phyloP scores from a whole-genome alignment of 176 grass and related monocot genomes.

The Triticum urartu region DNA sequence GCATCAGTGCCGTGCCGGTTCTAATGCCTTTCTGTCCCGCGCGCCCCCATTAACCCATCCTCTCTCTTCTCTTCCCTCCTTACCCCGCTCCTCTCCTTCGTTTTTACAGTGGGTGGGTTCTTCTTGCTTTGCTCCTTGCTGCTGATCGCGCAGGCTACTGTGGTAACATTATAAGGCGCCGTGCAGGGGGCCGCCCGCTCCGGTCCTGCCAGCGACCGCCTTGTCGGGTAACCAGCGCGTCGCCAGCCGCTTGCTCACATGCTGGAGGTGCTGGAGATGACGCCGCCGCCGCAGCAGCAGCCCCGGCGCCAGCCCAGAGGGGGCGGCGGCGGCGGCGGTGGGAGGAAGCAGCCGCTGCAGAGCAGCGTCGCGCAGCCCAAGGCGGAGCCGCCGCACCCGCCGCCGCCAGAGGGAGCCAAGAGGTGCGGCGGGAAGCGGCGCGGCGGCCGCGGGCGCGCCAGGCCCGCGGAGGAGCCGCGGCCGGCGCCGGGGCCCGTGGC shows the following conservation, averaged over 20 bases:
- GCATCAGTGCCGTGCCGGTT: conserved; percentile 35
- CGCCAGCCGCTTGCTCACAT: conserved; percentile 28
- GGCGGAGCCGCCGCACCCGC: conserved; percentile 19
- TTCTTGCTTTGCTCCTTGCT: neutral
- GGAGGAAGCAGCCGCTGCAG: conserved; percentile 82
- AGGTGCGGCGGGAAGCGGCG: conserved; percentile 54
- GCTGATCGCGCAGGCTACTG: conserved; percentile 10
- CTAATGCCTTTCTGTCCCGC: conserved; percentile 59
- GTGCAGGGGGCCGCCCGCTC: conserved; percentile 17
- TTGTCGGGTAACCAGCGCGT: conserved; percentile 40
- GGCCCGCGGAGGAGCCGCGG: conserved; percentile 12
- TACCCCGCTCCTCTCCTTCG: no score
- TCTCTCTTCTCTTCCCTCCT: neutral
- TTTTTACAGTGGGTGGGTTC: no score
- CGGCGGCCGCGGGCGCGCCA: conserved; percentile 53
- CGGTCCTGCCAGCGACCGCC: conserved; percentile 16
- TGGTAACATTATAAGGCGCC: conserved; percentile 31
- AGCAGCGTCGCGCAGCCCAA: conserved; percentile 79
- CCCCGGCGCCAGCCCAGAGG: conserved; percentile 26
- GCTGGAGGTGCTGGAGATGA: conserved; percentile 65
- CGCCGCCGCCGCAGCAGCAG: conserved; percentile 34
- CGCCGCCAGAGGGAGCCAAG: conserved; percentile 48
- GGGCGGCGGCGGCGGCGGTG: neutral
- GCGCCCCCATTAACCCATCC: conserved; percentile 29
- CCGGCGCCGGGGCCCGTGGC: neutral